Evolutionary conservation across 345 rosid species (phyloP), one percentile per base, ranked within the genome.

Genomic region (Eucalyptus sideroxylon): DNA sequence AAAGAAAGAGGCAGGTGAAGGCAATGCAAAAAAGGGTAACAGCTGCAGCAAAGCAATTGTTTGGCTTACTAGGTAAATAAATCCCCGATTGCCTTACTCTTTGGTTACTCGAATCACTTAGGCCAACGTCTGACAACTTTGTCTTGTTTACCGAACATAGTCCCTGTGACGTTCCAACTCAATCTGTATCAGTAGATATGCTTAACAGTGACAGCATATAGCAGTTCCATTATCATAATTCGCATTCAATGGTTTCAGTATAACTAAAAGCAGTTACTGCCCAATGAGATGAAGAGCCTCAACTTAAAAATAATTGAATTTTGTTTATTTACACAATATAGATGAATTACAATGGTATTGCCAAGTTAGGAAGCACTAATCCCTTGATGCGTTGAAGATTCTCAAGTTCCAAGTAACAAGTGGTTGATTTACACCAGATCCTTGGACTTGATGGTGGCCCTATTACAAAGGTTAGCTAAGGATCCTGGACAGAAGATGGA

Each of bases 41-140:
- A 98, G 99, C 91, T 95, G 98, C 86, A 93, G 99, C 91, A 93
- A 89, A 92, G 97, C 99, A 88, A 59, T 96, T 88, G 95, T 98
- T 86, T 98, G 99, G 99, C 99, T 98, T 87, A 94, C 98, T 90
- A 96, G 99, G 99, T 98, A 91, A 69, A 45, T 67, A 53, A 55
- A 81, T 37, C 72, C 83, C 30, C 12, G 40, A 80, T 56, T 34
- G 59, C 42, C 86, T n/a, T 16, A 16, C 85, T 49, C 51, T 59
- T n/a, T 49, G 23, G 45, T 14, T 23, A 77, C 21, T 16, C 8
- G 37, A 31, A 69, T 69, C 49, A 8, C 50, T 15, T 60, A 59
- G 51, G 34, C 37, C 15, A 11, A 44, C 21, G 14, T 30, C 30
- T 65, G 26, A 27, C 21, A 1, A 60, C 49, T 60, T 40, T 9